phyloP scores from a whole-genome alignment of 2,329 filamentous ascomycete genomes.

The Ceratocystis smalleyi region DNA sequence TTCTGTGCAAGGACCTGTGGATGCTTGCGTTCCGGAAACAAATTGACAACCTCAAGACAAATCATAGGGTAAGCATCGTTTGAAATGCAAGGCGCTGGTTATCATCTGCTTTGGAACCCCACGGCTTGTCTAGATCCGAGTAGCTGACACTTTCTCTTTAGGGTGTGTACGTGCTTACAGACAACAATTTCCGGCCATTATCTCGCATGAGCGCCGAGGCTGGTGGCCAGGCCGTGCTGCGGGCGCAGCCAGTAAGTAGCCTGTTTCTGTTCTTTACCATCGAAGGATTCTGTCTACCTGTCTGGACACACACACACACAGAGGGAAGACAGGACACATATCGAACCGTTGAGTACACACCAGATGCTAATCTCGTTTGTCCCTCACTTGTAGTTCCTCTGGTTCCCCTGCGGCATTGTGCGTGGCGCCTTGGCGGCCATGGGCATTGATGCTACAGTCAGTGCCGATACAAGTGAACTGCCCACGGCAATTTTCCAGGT shows the following conservation, averaged over 20 bases:
- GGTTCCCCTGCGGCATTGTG: slow-evolving; percentile 88
- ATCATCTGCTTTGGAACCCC: background rate
- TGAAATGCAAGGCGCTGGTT: background rate
- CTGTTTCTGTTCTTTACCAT: background rate
- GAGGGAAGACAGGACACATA: background rate
- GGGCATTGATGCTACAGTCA: slow-evolving; percentile 79
- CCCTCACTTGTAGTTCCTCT: slow-evolving; percentile 52
- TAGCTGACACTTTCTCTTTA: slow-evolving; percentile 22
- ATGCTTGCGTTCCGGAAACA: slow-evolving; percentile 88
- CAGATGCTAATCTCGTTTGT: slow-evolving; percentile 6
- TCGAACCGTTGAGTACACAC: too few relatives aligned
- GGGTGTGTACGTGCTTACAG: slow-evolving; percentile 92
- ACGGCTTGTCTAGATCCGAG: background rate
- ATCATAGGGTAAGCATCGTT: slow-evolving; percentile 53
- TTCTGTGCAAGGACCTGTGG: slow-evolving; percentile 97
- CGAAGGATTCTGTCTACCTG: background rate
- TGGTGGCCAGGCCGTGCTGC: slow-evolving; percentile 53
- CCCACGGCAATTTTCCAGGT: slow-evolving; percentile 91
- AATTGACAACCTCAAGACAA: slow-evolving; percentile 96
- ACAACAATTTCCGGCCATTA: slow-evolving; percentile 80
- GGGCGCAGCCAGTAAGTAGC: slow-evolving; percentile 60
- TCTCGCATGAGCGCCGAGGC: slow-evolving; percentile 75
- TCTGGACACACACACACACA: too few relatives aligned
- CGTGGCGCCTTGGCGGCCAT: slow-evolving; percentile 82
- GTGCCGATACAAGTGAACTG: slow-evolving; percentile 76